Percentiles rank a stretch among this genome's conserved stretches.
These are phyloP conservation scores for Salix brachista DNA, from an alignment of 345 rosid species.

Conservation along the genomic window DNA sequence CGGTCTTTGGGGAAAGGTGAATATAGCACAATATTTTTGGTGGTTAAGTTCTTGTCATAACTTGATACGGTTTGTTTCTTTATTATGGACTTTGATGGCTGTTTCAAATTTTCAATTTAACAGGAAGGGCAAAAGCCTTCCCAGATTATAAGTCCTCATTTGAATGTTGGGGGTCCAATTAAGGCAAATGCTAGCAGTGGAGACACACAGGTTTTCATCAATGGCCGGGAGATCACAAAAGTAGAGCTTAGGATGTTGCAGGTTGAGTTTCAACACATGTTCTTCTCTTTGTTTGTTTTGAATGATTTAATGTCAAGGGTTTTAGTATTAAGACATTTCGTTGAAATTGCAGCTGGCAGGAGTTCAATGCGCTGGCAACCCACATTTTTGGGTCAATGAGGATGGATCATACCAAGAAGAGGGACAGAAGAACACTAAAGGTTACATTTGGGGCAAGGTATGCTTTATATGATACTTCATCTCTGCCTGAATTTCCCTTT, in stretches of 20 bases:
- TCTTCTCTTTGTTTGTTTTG: neutral
- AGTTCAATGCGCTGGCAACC: slow-evolving; percentile 99
- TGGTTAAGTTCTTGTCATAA: neutral
- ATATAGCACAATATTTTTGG: neutral
- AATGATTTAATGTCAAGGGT: slow-evolving; percentile 12
- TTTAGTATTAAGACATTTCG: slow-evolving; percentile 2
- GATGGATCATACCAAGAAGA: slow-evolving; percentile 99
- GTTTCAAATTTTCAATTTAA: slow-evolving; percentile 23
- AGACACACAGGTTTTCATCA: slow-evolving; percentile 84
- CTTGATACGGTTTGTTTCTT: slow-evolving; percentile 8
- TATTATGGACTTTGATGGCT: slow-evolving; percentile 20
- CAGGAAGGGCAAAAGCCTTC: slow-evolving; percentile 97
- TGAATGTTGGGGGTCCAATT: slow-evolving; percentile 87
- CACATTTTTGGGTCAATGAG: slow-evolving; percentile 99
- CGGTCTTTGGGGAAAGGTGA: slow-evolving; percentile 99
- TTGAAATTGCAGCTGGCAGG: slow-evolving; percentile 84
- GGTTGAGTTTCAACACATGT: slow-evolving; percentile 38
- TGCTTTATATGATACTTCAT: slow-evolving; percentile 1
- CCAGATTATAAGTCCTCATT: slow-evolving; percentile 81
- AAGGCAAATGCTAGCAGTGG: slow-evolving; percentile 84
- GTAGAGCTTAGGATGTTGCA: slow-evolving; percentile 95
- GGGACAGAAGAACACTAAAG: slow-evolving; percentile 96
- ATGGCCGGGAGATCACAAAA: slow-evolving; percentile 93
- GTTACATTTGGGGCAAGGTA: slow-evolving; percentile 99
- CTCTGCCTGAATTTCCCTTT: neutral